Percentiles rank a stretch among this genome's conserved stretches.
Conservation (phyloP, 331 rosid species). For the Pyracantha coccinea region DNA sequence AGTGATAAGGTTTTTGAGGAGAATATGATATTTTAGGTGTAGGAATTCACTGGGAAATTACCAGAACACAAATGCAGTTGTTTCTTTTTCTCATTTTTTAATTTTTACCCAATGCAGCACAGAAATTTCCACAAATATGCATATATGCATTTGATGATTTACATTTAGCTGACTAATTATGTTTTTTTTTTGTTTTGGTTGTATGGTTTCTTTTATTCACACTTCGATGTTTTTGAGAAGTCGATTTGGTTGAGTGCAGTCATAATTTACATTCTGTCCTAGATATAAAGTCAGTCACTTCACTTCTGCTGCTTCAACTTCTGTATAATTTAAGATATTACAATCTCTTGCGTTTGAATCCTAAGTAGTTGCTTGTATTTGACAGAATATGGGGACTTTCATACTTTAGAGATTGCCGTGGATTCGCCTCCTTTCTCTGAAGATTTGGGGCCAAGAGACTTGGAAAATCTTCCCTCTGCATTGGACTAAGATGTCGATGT, state of each 20-base stretch:
- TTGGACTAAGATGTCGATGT: slow-evolving; percentile 26
- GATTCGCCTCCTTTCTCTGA: slow-evolving; percentile 8
- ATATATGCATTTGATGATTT: neutral
- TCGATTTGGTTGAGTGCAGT: neutral
- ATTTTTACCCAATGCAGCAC: neutral
- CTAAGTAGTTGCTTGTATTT: neutral
- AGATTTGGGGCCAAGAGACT: slow-evolving; percentile 11
- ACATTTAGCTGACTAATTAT: neutral
- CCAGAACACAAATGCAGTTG: neutral
- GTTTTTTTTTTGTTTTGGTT: neutral
- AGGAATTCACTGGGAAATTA: neutral
- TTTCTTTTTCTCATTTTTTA: neutral
- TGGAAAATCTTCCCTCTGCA: neutral
- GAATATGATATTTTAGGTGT: neutral
- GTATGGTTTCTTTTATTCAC: neutral
- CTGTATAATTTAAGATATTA: neutral
- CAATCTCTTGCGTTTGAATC: neutral
- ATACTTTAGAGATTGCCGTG: slow-evolving; percentile 13
- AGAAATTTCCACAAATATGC: neutral
- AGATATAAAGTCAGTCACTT: neutral
- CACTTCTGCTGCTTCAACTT: neutral
- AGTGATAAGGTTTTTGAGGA: neutral
- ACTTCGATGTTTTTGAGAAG: neutral
- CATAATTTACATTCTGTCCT: neutral
- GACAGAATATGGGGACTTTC: slow-evolving; percentile 14